phyloP scores from a whole-genome alignment of 176 grass and related monocot species.

The Ananas comosus region DNA sequence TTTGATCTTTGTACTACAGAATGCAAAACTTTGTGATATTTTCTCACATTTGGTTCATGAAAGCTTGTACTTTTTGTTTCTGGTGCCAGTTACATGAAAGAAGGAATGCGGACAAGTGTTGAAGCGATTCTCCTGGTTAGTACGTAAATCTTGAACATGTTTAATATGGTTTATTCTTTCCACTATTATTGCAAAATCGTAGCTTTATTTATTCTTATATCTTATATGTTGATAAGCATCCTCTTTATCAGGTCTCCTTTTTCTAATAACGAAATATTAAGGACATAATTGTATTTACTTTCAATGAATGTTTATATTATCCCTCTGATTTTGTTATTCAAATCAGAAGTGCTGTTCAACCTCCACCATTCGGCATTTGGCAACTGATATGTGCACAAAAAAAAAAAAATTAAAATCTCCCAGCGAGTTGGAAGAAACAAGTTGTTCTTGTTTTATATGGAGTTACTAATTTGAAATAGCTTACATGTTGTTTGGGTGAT shows the following conservation, averaged over 20 bases:
- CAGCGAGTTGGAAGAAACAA: too few relatives aligned
- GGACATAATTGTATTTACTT: too few relatives aligned
- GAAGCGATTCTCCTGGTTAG: constrained; percentile 89
- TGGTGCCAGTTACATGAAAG: constrained; percentile 90
- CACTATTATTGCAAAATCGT: background rate
- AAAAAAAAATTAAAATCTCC: too few relatives aligned
- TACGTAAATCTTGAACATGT: background rate
- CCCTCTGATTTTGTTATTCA: too few relatives aligned
- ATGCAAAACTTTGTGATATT: background rate
- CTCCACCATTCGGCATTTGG: too few relatives aligned
- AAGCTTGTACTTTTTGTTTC: constrained; percentile 5
- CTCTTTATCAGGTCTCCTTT: background rate
- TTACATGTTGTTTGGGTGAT: too few relatives aligned
- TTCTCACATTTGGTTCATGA: background rate
- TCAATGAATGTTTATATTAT: too few relatives aligned
- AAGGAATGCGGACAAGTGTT: constrained; percentile 96
- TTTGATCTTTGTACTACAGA: too few relatives aligned
- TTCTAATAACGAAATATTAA: background rate
- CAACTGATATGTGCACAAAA: too few relatives aligned
- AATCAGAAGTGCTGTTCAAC: too few relatives aligned
- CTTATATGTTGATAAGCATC: background rate
- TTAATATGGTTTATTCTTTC: background rate
- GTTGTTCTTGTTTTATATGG: too few relatives aligned
- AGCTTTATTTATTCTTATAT: background rate
- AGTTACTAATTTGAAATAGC: too few relatives aligned